A percentile compares a stretch with the other conserved stretches of the same genome.
Evolutionary conservation across 768 basidiomycete species (phyloP).

Genomic region (Leccinum truebloodii): DNA sequence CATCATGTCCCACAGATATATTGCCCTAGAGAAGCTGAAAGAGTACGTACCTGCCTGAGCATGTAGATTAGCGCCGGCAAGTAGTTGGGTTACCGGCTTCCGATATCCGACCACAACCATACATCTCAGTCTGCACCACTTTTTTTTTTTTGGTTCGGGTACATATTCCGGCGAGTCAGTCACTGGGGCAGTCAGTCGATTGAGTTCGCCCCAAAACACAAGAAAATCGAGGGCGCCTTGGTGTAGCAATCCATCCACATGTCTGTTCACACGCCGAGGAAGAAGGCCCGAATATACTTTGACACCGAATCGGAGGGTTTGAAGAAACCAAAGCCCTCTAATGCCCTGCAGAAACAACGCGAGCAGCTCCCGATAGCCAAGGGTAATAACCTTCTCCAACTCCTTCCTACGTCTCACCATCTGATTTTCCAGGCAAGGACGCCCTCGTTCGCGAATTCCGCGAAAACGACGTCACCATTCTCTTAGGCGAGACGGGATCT

Average conservation of each 20-base stretch:
- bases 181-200: neutral
- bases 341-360: slow-evolving; percentile 60
- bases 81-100: slow-evolving; percentile 17
- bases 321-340: slow-evolving; percentile 10
- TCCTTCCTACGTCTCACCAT: neutral
- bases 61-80: slow-evolving; percentile 7
- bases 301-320: slow-evolving; percentile 16
- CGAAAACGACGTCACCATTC: slow-evolving; percentile 80
- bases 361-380: slow-evolving; percentile 75
- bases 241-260: slow-evolving; percentile 8
- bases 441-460: slow-evolving; percentile 71
- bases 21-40: slow-evolving; percentile 60
- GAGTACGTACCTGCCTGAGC: slow-evolving; percentile 21
- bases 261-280: slow-evolving; percentile 27
- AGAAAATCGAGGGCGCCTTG: neutral
- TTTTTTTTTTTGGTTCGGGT: neutral
- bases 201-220: neutral
- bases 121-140: neutral
- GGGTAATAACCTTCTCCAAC: slow-evolving; percentile 42
- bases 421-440: slow-evolving; percentile 57
- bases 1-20: slow-evolving; percentile 62
- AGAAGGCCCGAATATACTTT: slow-evolving; percentile 23
- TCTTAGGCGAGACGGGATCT: slow-evolving; percentile 96
- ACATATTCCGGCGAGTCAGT: neutral
- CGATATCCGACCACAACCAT: slow-evolving; percentile 6